These are phyloP conservation scores for Apiospora hydei DNA, from an alignment of 2,329 filamentous ascomycete species.

Conservation along the genomic window DNA sequence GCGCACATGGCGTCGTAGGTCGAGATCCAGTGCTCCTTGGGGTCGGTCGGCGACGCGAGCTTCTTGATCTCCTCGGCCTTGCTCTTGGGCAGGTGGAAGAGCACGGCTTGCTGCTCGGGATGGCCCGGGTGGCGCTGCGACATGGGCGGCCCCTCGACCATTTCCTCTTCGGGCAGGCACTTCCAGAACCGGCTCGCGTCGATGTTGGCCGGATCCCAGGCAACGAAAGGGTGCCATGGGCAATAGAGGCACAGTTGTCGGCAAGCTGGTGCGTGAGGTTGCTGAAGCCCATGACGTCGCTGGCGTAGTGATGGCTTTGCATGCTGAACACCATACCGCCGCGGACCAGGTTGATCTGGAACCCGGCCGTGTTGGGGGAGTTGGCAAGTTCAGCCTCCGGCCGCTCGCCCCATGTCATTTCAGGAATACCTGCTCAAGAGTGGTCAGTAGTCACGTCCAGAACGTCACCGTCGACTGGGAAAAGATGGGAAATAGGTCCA, in stretches of 20 bases:
- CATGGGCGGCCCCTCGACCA: constrained; percentile 42
- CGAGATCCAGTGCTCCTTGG: constrained; percentile 49
- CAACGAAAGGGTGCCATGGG: constrained; percentile 40
- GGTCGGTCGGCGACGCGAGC: constrained; percentile 40
- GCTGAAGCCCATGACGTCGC: constrained; percentile 52
- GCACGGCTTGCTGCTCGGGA: constrained; percentile 35
- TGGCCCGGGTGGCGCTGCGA: constrained; percentile 41
- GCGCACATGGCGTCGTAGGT: constrained; percentile 54
- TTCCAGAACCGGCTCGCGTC: constrained; percentile 46
- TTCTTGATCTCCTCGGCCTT: constrained; percentile 50
- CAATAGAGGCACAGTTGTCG: constrained; percentile 49
- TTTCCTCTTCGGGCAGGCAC: constrained; percentile 37
- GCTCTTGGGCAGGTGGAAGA: constrained; percentile 54
- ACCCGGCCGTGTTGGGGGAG: constrained; percentile 45
- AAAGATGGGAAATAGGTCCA: too few species aligned
- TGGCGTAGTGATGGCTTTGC: constrained; percentile 51
- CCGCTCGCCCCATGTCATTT: constrained; percentile 50
- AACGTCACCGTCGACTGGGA: background rate
- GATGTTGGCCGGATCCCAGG: constrained; percentile 46
- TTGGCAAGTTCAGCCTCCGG: constrained; percentile 45
- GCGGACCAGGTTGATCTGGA: constrained; percentile 50
- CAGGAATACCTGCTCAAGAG: constrained; percentile 39
- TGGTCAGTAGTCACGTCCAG: background rate
- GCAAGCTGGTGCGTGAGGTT: constrained; percentile 48
- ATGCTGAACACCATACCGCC: constrained; percentile 51